Evolutionary conservation across 2,329 filamentous ascomycete genomes (phyloP).

Genomic region (Diplodia corticola): DNA sequence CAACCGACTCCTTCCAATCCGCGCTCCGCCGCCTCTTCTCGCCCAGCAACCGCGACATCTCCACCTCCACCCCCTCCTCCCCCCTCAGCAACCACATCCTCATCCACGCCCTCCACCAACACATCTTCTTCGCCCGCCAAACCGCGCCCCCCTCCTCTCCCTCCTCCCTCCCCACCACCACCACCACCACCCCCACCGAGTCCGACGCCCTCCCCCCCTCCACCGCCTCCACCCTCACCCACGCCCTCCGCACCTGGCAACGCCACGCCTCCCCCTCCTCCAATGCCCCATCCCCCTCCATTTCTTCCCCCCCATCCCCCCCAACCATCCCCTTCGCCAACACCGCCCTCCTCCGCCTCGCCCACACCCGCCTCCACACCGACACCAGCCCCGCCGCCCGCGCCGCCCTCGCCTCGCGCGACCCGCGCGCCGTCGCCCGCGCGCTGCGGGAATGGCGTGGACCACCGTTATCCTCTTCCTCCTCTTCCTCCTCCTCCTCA

Average conservation of each 20-base stretch:
- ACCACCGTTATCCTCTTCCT: no score
- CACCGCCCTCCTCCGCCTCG: slow-evolving; percentile 60
- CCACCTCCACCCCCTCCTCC: slow-evolving; percentile 35
- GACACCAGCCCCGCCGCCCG: slow-evolving; percentile 61
- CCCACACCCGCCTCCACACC: slow-evolving; percentile 66
- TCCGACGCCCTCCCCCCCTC: slow-evolving; percentile 30
- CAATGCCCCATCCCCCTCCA: no score
- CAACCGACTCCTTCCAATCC: slow-evolving; percentile 32
- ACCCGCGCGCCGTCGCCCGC: slow-evolving; percentile 61
- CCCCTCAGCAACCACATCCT: slow-evolving; percentile 65
- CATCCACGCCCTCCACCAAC: slow-evolving; percentile 70
- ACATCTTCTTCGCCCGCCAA: slow-evolving; percentile 69
- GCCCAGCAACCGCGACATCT: slow-evolving; percentile 35
- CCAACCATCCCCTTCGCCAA: slow-evolving; percentile 67
- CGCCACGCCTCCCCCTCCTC: no score
- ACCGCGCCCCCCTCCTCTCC: slow-evolving; percentile 37
- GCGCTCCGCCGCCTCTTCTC: slow-evolving; percentile 38
- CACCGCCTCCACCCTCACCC: slow-evolving; percentile 36
- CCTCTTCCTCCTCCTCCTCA: no score
- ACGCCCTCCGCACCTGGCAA: slow-evolving; percentile 47
- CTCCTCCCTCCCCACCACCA: slow-evolving; percentile 32
- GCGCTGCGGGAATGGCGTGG: slow-evolving; percentile 60
- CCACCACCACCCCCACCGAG: not conserved
- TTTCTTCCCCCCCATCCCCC: slow-evolving; percentile 54
- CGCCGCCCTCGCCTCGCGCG: slow-evolving; percentile 64